These are phyloP conservation scores for Beauveria medogensis DNA, from an alignment of 2,329 filamentous ascomycete genomes.

Conservation along the genomic window DNA sequence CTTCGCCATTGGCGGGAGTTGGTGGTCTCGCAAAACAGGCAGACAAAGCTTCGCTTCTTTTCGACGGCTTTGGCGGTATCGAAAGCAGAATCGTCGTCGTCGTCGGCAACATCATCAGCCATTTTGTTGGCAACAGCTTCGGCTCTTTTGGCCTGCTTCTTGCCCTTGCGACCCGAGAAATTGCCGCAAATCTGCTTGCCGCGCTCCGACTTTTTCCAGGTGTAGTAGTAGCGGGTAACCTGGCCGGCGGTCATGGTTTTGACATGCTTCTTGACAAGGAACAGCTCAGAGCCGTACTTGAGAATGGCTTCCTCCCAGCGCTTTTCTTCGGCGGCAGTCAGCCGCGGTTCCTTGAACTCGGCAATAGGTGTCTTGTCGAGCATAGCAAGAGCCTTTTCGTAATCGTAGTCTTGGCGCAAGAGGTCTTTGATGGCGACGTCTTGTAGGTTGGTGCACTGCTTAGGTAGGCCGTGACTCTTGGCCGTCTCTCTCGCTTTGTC, in stretches of 20 bases:
- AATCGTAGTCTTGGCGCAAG: slow-evolving; percentile 62
- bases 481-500: slow-evolving; percentile 56
- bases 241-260: slow-evolving; percentile 71
- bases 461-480: slow-evolving; percentile 59
- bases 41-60: slow-evolving; percentile 78
- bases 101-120: slow-evolving; percentile 86
- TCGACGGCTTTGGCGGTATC: slow-evolving; percentile 75
- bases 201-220: slow-evolving; percentile 90
- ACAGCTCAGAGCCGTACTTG: slow-evolving; percentile 86
- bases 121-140: slow-evolving; percentile 67
- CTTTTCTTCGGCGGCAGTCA: slow-evolving; percentile 71
- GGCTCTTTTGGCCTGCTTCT: slow-evolving; percentile 72
- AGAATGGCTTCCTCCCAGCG: slow-evolving; percentile 86
- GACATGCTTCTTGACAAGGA: slow-evolving; percentile 75
- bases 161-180: slow-evolving; percentile 79
- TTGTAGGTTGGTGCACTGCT: slow-evolving; percentile 75
- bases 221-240: slow-evolving; percentile 90
- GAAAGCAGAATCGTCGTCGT: slow-evolving; percentile 91
- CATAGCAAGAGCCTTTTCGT: slow-evolving; percentile 59
- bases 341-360: slow-evolving; percentile 75
- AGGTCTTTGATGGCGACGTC: slow-evolving; percentile 75
- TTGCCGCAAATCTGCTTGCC: slow-evolving; percentile 86
- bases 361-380: slow-evolving; percentile 60
- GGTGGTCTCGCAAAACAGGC: slow-evolving; percentile 83
- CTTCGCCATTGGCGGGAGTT: slow-evolving; percentile 84